These are phyloP conservation scores for Scedosporium apiospermum DNA, from an alignment of 2,329 filamentous ascomycete species.

Conservation along the genomic window DNA sequence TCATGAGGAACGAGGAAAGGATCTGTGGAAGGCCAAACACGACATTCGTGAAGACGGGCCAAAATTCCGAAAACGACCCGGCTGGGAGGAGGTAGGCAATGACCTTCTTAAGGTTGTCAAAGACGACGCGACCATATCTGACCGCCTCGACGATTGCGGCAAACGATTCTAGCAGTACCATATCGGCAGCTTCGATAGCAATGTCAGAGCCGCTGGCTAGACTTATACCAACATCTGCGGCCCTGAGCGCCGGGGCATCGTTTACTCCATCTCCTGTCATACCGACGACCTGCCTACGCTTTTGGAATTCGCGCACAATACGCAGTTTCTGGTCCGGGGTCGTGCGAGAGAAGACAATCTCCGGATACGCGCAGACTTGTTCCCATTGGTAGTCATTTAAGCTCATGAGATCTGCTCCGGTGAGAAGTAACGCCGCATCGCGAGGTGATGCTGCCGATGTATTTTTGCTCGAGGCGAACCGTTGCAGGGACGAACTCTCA, in stretches of 20 bases:
- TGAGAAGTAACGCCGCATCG: slow-evolving; percentile 49
- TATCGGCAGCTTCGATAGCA: slow-evolving; percentile 75
- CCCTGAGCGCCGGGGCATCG: slow-evolving; percentile 71
- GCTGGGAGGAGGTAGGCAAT: slow-evolving; percentile 66
- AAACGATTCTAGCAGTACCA: slow-evolving; percentile 84
- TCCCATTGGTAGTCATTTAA: slow-evolving; percentile 63
- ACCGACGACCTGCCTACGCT: slow-evolving; percentile 56
- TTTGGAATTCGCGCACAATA: slow-evolving; percentile 67
- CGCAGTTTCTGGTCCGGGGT: slow-evolving; percentile 62
- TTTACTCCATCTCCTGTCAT: slow-evolving; percentile 81
- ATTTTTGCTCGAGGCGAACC: slow-evolving; percentile 8
- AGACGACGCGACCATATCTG: slow-evolving; percentile 70
- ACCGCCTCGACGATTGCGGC: slow-evolving; percentile 73
- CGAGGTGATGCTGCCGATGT: slow-evolving; percentile 10
- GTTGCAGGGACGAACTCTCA: slow-evolving; percentile 7
- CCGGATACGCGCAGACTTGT: slow-evolving; percentile 52
- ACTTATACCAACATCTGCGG: slow-evolving; percentile 74
- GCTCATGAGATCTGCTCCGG: slow-evolving; percentile 54
- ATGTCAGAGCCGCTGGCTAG: slow-evolving; percentile 81
- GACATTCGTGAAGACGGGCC: slow-evolving; percentile 67
- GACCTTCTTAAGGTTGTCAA: slow-evolving; percentile 69
- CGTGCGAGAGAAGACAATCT: slow-evolving; percentile 42
- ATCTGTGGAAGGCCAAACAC: slow-evolving; percentile 49
- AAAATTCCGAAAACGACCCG: slow-evolving; percentile 65
- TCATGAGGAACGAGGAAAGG: slow-evolving; percentile 50